Evolutionary conservation across 176 grass and related monocot species (phyloP), one percentile per base, ranked within the genome.

Genomic region (Aegilops sharonensis): DNA sequence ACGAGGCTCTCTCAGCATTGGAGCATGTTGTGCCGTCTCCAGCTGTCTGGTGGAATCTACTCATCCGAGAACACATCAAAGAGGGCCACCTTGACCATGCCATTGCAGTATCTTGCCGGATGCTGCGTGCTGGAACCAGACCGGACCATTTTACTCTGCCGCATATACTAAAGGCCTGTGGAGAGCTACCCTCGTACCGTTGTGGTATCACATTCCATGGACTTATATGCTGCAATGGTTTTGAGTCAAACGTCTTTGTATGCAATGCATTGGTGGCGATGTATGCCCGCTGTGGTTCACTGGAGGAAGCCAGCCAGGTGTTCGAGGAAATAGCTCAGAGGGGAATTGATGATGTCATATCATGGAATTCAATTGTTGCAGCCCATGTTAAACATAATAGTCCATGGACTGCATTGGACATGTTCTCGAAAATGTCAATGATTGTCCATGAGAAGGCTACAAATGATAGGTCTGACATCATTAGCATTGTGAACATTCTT

Each of bases 401-500:
- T 72, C 87, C 87, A 5, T 35, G 54, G 78, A 74, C 78, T 69
- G 95, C 95, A 14, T 79, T 94, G 83, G 70, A 87, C 62, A 35
- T 94, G 47, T 97, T 94, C 82, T 88, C 90, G 56, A 81, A 89
- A 64, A 94, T 97, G 92, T 30, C 83, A 84, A 20, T 11, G 13
- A 83, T 89, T 87, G 85, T 78, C 69, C 83, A 86, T 31, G 71
- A 89, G 64, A 90, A 94, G 77, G 84, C 79, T 86, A 90, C 77
- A 50, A 79, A 71, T 57, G 68, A 78, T 25, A 92, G 92, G 70
- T 93, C 95, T 64, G 89, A 93, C 81, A 85, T 93, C 37, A 94
- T 97, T 84, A 94, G 95, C 82, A 90, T 97, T 63, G 95, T 97
- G 34, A 97, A 89, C 83, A 81, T 94, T 63, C 92, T 97, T 84